Base-by-base conservation (phyloP, 1,139 yeast species). In the Casaregolazyma lundiana region DNA sequence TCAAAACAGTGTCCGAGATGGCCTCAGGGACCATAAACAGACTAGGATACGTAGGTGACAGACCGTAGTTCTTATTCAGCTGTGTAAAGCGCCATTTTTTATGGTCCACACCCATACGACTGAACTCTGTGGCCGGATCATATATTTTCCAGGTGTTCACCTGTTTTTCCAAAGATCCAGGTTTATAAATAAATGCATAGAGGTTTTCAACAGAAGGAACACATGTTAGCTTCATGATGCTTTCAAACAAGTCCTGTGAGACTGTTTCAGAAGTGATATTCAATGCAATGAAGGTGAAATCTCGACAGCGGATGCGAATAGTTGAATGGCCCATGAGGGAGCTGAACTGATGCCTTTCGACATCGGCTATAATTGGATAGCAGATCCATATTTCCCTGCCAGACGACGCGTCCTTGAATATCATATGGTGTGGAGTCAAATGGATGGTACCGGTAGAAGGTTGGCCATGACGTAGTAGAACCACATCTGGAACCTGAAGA, bases 381-480 rank as follows among this genome's bases (percentile, higher is more conserved):
- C 96, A 85, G 30, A 89, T 76, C 98, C 98, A 92, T 18, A 88
- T 77, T 62, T 92, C 97, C 50, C 81, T 59, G 26, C 69, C 32
- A 70, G 67, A 24, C 64, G 65, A 45, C 52, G 56, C n/a, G 53
- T 64, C 72, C 47, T 76, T 77, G 65, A 90, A 90, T 19, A 92
- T 92, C 60, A 92, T 71, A 68, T 92, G 98, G 64, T 84, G 90
- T 1, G 90, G 79, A 1, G 96, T 86, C 47, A 92, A 68, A 53
- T 86, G 85, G 35, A 92, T 69, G 4, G 83, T 76, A 1, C 97
- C 98, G 6, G 66, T 66, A 26, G 77, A 69, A 38, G 78, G 70
- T 46, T 70, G 71, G 13, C 97, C 97, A 49, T 86, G 74, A 52
- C 88, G 77, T 55, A 80, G 78, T 46, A 88, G 71, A 17, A 78